Evolutionary conservation across 768 basidiomycete species (phyloP).

Genomic region (Kockovaella imperatae): DNA sequence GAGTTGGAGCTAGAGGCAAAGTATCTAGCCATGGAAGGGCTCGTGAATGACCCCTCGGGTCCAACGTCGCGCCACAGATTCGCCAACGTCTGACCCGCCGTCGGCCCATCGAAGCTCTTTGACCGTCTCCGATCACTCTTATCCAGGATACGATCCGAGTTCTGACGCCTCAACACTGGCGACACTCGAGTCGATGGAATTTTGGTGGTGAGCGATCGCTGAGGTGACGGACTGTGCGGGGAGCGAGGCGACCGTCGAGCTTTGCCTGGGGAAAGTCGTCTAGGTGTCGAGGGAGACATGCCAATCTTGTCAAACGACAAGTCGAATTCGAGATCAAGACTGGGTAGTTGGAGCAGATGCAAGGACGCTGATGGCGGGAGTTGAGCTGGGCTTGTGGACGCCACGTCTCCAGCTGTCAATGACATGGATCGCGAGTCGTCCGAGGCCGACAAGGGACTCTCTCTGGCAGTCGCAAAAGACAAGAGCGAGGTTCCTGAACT

Average conservation of each 20-base stretch:
- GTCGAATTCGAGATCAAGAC: slow-evolving; percentile 39
- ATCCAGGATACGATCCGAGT: background rate
- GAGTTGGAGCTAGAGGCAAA: background rate
- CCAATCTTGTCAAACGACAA: slow-evolving; percentile 30
- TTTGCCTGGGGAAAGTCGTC: slow-evolving; percentile 19
- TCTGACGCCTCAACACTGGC: background rate
- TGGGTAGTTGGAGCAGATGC: slow-evolving; percentile 39
- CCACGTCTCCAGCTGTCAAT: too few relatives aligned
- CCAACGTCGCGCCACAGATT: slow-evolving; percentile 27
- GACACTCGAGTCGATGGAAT: background rate
- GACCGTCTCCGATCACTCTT: slow-evolving; percentile 24
- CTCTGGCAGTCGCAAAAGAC: too few relatives aligned
- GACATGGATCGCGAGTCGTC: too few relatives aligned
- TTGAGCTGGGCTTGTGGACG: too few relatives aligned
- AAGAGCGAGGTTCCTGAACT: too few relatives aligned
- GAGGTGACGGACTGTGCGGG: background rate
- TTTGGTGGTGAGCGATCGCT: background rate
- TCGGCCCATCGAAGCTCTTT: slow-evolving; percentile 28
- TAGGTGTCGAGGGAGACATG: slow-evolving; percentile 24
- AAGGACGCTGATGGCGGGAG: slow-evolving; percentile 32
- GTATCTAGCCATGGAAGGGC: background rate
- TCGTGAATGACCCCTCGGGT: slow-evolving; percentile 7
- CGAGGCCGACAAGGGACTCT: too few relatives aligned
- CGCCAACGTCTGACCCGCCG: slow-evolving; percentile 1
- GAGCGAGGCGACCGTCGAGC: slow-evolving; percentile 1